Conservation (phyloP, 768 basidiomycete genomes). For the Pleurotus djamor region DNA sequence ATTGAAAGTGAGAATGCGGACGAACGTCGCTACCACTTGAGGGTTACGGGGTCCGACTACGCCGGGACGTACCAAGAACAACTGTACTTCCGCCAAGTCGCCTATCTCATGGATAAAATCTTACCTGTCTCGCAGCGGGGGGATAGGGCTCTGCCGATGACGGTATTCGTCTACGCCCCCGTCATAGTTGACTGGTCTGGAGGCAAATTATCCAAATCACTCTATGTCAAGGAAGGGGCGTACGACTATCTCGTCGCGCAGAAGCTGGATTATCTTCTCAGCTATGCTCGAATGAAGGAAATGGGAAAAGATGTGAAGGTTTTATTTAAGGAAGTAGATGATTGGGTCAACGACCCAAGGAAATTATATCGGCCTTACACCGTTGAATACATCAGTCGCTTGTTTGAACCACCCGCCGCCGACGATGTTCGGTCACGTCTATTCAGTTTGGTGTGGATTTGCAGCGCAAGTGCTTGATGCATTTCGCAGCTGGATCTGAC, state of each 20-base stretch:
- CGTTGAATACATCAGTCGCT: constrained; percentile 16
- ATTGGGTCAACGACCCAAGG: constrained; percentile 19
- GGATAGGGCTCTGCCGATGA: neutral
- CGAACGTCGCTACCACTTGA: constrained; percentile 14
- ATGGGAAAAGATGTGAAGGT: constrained; percentile 18
- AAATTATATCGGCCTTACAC: constrained; percentile 18
- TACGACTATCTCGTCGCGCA: constrained; percentile 21
- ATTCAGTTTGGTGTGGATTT: no score
- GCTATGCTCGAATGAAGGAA: constrained; percentile 19
- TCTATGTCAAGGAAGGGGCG: constrained; percentile 22
- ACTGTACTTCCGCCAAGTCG: constrained; percentile 20
- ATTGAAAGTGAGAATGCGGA: neutral
- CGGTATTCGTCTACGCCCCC: constrained; percentile 18
- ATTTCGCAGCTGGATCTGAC: no score
- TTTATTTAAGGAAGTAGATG: constrained; percentile 19
- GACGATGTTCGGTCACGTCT: neutral
- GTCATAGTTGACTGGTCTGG: constrained; percentile 27
- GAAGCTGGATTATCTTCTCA: constrained; percentile 21
- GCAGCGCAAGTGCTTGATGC: no score
- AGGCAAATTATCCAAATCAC: constrained; percentile 24
- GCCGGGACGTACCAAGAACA: constrained; percentile 22
- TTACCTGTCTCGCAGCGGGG: neutral
- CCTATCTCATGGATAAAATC: neutral
- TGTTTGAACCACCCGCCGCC: constrained; percentile 8
- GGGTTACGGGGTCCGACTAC: constrained; percentile 24